phyloP scores from a whole-genome alignment of 441 rosid genomes.

The Gossypium laxum region DNA sequence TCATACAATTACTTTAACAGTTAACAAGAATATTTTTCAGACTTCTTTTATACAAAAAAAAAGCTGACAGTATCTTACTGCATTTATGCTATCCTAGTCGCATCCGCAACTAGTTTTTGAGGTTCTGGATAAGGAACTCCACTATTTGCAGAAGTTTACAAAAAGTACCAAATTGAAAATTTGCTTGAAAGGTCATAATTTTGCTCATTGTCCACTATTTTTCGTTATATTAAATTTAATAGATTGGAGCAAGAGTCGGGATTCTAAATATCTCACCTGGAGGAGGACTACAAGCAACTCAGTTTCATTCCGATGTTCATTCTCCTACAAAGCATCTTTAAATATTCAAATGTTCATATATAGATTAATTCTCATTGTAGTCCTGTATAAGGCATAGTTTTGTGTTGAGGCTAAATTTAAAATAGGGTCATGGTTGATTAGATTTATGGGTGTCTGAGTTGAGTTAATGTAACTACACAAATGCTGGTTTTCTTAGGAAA shows the following conservation, averaged over 20 bases:
- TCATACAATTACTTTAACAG: not conserved
- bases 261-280: conserved; percentile 10
- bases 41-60: not conserved
- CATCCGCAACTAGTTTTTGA: not conserved
- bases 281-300: conserved; percentile 47
- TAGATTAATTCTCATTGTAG: no score
- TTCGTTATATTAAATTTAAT: no score
- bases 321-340: not conserved
- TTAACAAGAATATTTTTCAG: no score
- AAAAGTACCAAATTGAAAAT: not conserved
- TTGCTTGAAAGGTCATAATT: not conserved
- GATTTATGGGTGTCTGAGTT: no score
- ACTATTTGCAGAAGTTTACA: not conserved
- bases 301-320: conserved; percentile 29
- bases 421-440: no score
- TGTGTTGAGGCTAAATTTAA: no score
- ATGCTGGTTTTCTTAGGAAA: no score
- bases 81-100: not conserved
- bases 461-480: no score
- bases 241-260: no score
- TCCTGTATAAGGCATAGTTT: no score
- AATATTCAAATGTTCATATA: not conserved
- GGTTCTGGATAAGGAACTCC: not conserved
- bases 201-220: not conserved
- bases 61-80: not conserved